A percentile compares a stretch with the other conserved stretches of the same genome.
Conservation (phyloP, 1,284 basidiomycete species). For the Laetiporus sulphureus region DNA sequence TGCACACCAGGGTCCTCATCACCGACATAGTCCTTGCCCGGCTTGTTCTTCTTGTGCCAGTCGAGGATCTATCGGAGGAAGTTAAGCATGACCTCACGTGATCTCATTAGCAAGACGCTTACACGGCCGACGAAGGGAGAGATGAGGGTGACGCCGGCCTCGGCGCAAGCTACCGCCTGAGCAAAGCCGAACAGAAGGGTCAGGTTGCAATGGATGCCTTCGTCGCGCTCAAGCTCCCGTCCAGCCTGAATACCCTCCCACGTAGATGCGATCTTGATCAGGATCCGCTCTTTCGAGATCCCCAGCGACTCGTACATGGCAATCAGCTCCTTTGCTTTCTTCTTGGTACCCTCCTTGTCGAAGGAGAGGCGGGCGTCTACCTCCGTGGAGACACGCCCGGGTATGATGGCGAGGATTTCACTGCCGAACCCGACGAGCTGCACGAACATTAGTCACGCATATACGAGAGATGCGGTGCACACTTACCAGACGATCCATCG, state of each 20-base stretch:
- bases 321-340: slow-evolving; percentile 92
- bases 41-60: slow-evolving; percentile 88
- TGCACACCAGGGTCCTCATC: slow-evolving; percentile 95
- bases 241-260: slow-evolving; percentile 99
- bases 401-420: slow-evolving; percentile 93
- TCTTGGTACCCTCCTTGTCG: slow-evolving; percentile 89
- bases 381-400: slow-evolving; percentile 98
- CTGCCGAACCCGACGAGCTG: slow-evolving; percentile 95
- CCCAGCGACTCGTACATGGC: slow-evolving; percentile 90
- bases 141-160: slow-evolving; percentile 96
- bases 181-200: slow-evolving; percentile 98
- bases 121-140: slow-evolving; percentile 98
- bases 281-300: slow-evolving; percentile 86
- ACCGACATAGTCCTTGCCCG: slow-evolving; percentile 80
- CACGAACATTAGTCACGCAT: background rate
- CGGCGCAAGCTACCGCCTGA: slow-evolving; percentile 98
- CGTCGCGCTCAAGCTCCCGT: slow-evolving; percentile 88
- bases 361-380: slow-evolving; percentile 97
- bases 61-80: slow-evolving; percentile 70
- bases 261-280: slow-evolving; percentile 99
- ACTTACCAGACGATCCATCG: slow-evolving; percentile 83
- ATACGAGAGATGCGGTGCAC: background rate
- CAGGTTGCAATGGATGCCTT: slow-evolving; percentile 97
- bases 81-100: too few relatives aligned
- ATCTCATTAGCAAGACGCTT: slow-evolving; percentile 34